Evolutionary conservation across 768 basidiomycete species (phyloP), one percentile per base, ranked within the genome.

Genomic region (Phlebiopsis gigantea): DNA sequence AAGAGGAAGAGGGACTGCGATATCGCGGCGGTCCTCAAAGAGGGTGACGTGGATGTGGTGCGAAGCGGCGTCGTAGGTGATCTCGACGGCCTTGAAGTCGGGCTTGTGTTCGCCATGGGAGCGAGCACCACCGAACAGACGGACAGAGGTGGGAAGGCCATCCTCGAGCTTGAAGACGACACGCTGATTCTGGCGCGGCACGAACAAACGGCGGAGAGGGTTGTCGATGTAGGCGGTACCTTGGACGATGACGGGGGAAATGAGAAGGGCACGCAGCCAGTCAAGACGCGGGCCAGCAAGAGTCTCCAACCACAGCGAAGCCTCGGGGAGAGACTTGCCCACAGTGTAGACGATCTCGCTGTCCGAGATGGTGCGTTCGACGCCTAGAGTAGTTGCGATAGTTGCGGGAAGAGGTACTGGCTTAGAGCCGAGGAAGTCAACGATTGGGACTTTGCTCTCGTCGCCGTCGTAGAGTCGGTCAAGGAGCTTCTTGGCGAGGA

Each of bases 181-280:
- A 57, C 83, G 85, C 73, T 98, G 96, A 9, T 82, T 80, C 17
- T 68, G 66, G 49, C 95, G 88, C 54, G 96, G 94, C 30, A 84
- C 79, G 59, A 98, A 89, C 24, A 97, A 76, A 44, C 93, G 86
- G 63, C 87, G 82, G 63, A 98, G 78, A 29, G 93, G 93, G 71
- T 98, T 98, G 63, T 91, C 84, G 63, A 97, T 74, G 71, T 93
- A 94, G 4, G 84, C 80, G 1, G 79, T 77, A 31, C 93, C 97
- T 66, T 93, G 96, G 22, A 96, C 88, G 62, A 98, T 83, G 57
- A 83, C 94, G 48, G 80, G 77, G 4, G 90, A 90, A 1, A 84
- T 82, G 55, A 95, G 72, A 53, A 97, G 79, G 5, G 97, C 96
- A 46, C 87, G 79, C 44, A 94, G 77, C 97, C 97, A 98, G 68